These are phyloP conservation scores for Arthrobotrys entomopaga DNA, from an alignment of 2,329 filamentous ascomycete species.

Conservation along the genomic window DNA sequence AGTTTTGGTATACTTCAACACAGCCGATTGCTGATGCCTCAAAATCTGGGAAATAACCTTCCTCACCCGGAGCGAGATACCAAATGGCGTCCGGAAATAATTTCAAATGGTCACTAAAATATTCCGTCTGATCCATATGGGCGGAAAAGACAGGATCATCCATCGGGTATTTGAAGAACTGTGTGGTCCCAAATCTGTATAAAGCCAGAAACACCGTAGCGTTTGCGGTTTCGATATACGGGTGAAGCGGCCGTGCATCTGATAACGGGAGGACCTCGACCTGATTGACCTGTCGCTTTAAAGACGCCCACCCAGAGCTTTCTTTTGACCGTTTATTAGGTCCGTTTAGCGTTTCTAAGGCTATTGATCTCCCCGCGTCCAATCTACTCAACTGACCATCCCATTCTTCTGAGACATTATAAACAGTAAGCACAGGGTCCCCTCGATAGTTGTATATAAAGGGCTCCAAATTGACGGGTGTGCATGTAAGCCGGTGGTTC, in stretches of 20 bases:
- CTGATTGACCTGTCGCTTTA: no score
- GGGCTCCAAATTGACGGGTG: not conserved
- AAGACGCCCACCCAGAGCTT: conserved; percentile 13
- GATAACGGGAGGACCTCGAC: not conserved
- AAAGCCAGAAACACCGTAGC: not conserved
- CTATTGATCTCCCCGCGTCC: no score
- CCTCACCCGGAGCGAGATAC: no score
- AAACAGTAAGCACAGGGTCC: no score
- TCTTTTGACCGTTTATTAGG: conserved; percentile 9
- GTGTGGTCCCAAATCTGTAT: not conserved
- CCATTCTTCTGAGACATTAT: no score
- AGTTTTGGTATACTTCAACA: not conserved
- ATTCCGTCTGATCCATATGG: not conserved
- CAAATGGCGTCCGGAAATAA: no score
- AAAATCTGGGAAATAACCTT: not conserved
- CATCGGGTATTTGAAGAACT: no score
- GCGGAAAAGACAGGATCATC: conserved; percentile 1
- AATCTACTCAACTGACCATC: no score
- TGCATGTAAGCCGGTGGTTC: conserved; percentile 18
- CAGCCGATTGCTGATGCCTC: conserved; percentile 8
- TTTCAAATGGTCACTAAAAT: no score
- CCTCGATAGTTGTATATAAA: no score
- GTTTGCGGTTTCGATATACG: not conserved
- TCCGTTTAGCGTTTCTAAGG: conserved; percentile 1
- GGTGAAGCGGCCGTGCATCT: not conserved